Evolutionary conservation across 768 basidiomycete species (phyloP).

Genomic region (Symmetrospora coprosmae): DNA sequence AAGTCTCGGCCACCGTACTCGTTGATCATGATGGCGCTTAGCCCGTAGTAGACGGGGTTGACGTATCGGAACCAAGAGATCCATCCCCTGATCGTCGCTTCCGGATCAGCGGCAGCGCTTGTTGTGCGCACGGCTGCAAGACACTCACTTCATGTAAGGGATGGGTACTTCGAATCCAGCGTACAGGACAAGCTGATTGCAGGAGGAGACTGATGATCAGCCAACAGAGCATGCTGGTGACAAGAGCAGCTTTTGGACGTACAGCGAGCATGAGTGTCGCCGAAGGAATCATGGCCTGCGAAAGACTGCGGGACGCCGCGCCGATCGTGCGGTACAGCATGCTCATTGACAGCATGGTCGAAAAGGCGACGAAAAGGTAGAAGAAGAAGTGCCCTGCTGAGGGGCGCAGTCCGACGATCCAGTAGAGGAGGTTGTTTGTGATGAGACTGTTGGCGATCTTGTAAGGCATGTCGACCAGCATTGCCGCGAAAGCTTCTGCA

Average conservation of each 20-base stretch:
- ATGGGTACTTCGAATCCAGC: conserved; percentile 36
- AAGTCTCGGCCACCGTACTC: conserved; percentile 65
- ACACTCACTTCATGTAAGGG: conserved; percentile 34
- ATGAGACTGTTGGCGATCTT: neutral
- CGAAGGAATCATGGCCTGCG: conserved; percentile 34
- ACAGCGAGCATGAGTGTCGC: conserved; percentile 38
- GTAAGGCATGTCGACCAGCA: conserved; percentile 23
- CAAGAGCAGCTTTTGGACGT: conserved; percentile 18
- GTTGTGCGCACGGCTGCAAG: too few species aligned
- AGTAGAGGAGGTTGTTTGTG: neutral
- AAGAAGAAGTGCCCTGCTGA: neutral
- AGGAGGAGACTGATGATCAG: conserved; percentile 23
- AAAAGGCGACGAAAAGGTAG: conserved; percentile 39
- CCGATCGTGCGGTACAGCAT: conserved; percentile 37
- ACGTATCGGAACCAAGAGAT: too few species aligned
- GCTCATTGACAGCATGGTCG: conserved; percentile 36
- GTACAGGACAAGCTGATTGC: conserved; percentile 39
- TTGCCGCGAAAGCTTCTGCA: conserved; percentile 39
- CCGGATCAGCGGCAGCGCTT: too few species aligned
- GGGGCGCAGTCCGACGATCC: neutral
- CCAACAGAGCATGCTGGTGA: conserved; percentile 24
- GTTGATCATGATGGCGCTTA: conserved; percentile 65
- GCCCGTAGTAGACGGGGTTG: conserved; percentile 62
- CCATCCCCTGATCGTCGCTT: too few species aligned
- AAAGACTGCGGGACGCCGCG: neutral